Conservation (phyloP, 306 rosid genomes). For the Cicer chorassanicum region DNA sequence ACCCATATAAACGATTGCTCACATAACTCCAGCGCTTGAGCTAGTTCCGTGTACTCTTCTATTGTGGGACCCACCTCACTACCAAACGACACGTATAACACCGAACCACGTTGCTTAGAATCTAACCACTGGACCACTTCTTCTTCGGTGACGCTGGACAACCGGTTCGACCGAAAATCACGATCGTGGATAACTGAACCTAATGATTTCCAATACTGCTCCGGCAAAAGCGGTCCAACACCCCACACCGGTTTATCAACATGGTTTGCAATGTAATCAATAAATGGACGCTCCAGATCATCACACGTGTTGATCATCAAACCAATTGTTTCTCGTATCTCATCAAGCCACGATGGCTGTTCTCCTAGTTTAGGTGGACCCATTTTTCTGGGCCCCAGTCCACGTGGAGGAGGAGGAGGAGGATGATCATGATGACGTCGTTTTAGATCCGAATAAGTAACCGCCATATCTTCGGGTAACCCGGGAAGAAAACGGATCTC, state of each 20-base stretch:
- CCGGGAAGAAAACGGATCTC: slow-evolving; percentile 60
- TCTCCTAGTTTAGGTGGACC: slow-evolving; percentile 52
- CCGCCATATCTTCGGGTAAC: slow-evolving; percentile 60
- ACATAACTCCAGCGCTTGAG: slow-evolving; percentile 52
- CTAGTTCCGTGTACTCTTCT: slow-evolving; percentile 52
- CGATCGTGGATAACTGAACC: slow-evolving; percentile 54
- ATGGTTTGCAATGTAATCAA: slow-evolving; percentile 46
- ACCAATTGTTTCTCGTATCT: slow-evolving; percentile 29
- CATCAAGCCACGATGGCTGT: slow-evolving; percentile 54
- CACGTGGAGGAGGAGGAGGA: slow-evolving; percentile 39
- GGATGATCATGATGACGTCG: slow-evolving; percentile 41
- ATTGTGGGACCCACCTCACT: slow-evolving; percentile 56
- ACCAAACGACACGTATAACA: slow-evolving; percentile 63
- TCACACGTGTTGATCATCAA: slow-evolving; percentile 75
- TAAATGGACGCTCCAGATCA: slow-evolving; percentile 64
- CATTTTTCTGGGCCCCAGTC: slow-evolving; percentile 15
- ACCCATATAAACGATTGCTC: slow-evolving; percentile 63
- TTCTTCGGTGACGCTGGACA: slow-evolving; percentile 53
- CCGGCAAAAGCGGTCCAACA: slow-evolving; percentile 74
- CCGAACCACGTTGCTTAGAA: slow-evolving; percentile 56
- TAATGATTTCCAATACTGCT: slow-evolving; percentile 58
- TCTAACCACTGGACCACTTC: slow-evolving; percentile 67
- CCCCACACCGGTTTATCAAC: slow-evolving; percentile 64
- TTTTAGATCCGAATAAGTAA: slow-evolving; percentile 49
- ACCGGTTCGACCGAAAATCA: slow-evolving; percentile 47